A percentile compares a stretch with the other conserved stretches of the same genome.
Conservation (phyloP, 371 early-diverging fungal species). For the Zancudomyces culisetae region DNA sequence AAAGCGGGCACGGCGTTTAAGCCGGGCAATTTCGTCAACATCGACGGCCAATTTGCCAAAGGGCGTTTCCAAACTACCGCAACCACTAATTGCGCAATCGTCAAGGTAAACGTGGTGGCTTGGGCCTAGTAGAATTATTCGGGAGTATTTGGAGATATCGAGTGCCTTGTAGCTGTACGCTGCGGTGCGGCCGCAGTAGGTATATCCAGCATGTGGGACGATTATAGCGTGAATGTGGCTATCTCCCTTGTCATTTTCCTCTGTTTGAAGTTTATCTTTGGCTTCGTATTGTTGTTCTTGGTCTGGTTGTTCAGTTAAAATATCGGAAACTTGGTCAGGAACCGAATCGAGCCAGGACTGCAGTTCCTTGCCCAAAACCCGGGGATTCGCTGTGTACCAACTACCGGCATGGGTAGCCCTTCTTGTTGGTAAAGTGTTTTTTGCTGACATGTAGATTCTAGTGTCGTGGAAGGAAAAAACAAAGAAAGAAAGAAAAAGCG, state of each 20-base stretch:
- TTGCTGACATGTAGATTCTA: too few relatives aligned
- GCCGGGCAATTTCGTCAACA: slow-evolving; percentile 15
- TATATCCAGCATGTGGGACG: slow-evolving; percentile 61
- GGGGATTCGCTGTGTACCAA: background rate
- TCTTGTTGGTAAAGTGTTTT: too few relatives aligned
- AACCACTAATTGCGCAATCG: slow-evolving; percentile 57
- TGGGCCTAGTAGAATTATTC: slow-evolving; percentile 80
- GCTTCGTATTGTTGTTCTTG: background rate
- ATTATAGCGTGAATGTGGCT: background rate
- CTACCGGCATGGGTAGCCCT: background rate
- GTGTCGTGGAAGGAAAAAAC: background rate
- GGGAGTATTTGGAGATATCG: slow-evolving; percentile 38
- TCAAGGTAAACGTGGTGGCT: slow-evolving; percentile 72
- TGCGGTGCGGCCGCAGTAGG: slow-evolving; percentile 73
- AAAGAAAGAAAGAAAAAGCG: background rate
- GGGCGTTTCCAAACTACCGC: slow-evolving; percentile 59
- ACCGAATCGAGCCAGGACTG: background rate
- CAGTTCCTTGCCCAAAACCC: background rate
- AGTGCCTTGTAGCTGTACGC: slow-evolving; percentile 69
- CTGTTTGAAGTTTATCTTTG: background rate
- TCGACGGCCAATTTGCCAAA: slow-evolving; percentile 62
- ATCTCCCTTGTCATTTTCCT: background rate
- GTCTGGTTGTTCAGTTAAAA: background rate
- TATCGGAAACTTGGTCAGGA: background rate
- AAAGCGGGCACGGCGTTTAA: slow-evolving; percentile 31